Percentiles rank a stretch among this genome's conserved stretches.
phyloP scores from a whole-genome alignment of 2,329 filamentous ascomycete species.

The Calonectria ilicicola region DNA sequence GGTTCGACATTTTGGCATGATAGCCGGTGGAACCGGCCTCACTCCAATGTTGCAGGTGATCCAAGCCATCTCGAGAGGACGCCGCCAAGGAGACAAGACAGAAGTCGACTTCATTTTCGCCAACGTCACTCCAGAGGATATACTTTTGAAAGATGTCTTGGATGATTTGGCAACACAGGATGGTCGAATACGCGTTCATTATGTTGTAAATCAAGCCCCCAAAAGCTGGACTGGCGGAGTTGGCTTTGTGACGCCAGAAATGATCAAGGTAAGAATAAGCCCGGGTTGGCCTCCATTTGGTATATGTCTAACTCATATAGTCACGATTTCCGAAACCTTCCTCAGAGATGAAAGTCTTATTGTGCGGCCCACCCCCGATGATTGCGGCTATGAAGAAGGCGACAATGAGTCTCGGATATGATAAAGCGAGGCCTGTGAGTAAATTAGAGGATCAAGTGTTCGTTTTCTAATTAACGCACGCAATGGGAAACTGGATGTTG shows the following conservation, averaged over 20 bases:
- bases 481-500: too few species aligned
- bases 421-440: slow-evolving; percentile 91
- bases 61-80: slow-evolving; percentile 85
- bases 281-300: background rate
- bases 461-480: slow-evolving; percentile 70
- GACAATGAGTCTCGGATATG: slow-evolving; percentile 85
- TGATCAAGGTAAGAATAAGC: slow-evolving; percentile 80
- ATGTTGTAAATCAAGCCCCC: slow-evolving; percentile 94
- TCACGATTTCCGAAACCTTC: slow-evolving; percentile 84
- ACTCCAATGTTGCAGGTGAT: slow-evolving; percentile 97
- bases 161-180: slow-evolving; percentile 82
- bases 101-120: slow-evolving; percentile 94
- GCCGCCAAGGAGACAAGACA: slow-evolving; percentile 82
- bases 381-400: slow-evolving; percentile 95
- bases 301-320: slow-evolving; percentile 51
- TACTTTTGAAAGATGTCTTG: slow-evolving; percentile 89
- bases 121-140: slow-evolving; percentile 91
- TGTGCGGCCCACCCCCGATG: slow-evolving; percentile 97
- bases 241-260: slow-evolving; percentile 92
- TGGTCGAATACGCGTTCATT: slow-evolving; percentile 85
- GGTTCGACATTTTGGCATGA: slow-evolving; percentile 95
- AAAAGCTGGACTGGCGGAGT: slow-evolving; percentile 90
- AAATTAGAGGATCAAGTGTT: slow-evolving; percentile 98
- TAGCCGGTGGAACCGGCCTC: slow-evolving; percentile 96
- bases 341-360: slow-evolving; percentile 87